Evolutionary conservation across 129 eudicot species (phyloP).

Genomic region (Pulicaria dysenterica): DNA sequence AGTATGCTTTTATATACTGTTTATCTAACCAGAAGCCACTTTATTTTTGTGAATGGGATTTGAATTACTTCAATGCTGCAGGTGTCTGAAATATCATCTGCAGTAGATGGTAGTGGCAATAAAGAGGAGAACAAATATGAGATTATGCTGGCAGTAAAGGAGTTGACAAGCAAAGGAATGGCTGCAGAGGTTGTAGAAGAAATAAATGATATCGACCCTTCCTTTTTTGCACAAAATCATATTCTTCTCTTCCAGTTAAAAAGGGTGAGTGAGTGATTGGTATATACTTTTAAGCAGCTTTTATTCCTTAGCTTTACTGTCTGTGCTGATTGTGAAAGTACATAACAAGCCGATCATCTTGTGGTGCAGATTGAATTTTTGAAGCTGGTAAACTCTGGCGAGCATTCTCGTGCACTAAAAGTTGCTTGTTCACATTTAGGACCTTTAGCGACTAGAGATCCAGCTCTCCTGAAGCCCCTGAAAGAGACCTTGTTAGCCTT

Average conservation of each 20-base stretch:
- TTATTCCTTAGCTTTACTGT: background rate
- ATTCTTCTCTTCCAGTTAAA: constrained; percentile 82
- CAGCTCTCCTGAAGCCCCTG: constrained; percentile 74
- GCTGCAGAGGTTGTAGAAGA: constrained; percentile 95
- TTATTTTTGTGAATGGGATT: constrained; percentile 15
- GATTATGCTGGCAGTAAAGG: constrained; percentile 77
- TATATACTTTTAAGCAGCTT: background rate
- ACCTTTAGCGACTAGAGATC: constrained; percentile 85
- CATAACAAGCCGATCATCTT: background rate
- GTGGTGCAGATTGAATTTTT: constrained; percentile 79
- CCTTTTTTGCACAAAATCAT: constrained; percentile 64
- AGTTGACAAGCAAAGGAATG: constrained; percentile 85
- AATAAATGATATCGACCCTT: constrained; percentile 69
- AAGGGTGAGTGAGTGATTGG: constrained; percentile 50
- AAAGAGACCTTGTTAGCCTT: constrained; percentile 84
- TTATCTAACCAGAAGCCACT: background rate
- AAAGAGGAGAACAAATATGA: constrained; percentile 72
- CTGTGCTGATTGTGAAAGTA: constrained; percentile 4
- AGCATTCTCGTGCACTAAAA: constrained; percentile 70
- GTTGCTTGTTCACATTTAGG: constrained; percentile 85
- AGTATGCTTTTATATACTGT: background rate
- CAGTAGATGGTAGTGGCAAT: constrained; percentile 32
- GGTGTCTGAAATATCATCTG: constrained; percentile 47
- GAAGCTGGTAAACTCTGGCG: constrained; percentile 80
- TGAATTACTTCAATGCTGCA: constrained; percentile 29